Evolutionary conservation across 2,329 filamentous ascomycete genomes (phyloP).

Genomic region (Xylariaceae sp.): DNA sequence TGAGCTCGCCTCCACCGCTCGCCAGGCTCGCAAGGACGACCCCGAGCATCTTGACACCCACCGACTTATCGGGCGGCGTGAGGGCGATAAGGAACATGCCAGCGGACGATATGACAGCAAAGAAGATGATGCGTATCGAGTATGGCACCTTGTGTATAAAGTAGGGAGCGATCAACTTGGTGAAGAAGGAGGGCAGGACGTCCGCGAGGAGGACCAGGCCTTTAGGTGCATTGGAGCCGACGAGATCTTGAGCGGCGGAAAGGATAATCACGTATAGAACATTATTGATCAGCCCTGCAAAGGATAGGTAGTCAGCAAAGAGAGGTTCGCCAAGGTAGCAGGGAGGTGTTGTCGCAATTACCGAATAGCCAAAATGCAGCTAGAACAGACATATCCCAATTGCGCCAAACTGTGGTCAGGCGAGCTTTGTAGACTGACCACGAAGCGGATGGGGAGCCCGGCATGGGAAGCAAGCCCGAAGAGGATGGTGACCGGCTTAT

Average conservation of each 20-base stretch:
- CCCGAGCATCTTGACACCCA: constrained; percentile 72
- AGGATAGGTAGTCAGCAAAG: background rate
- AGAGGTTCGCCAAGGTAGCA: too few relatives aligned
- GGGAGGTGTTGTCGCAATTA: constrained; percentile 35
- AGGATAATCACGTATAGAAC: constrained; percentile 97
- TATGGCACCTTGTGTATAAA: constrained; percentile 89
- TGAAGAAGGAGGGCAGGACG: constrained; percentile 81
- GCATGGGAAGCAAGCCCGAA: constrained; percentile 46
- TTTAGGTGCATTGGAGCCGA: constrained; percentile 80
- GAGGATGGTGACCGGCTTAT: constrained; percentile 22
- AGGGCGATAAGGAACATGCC: constrained; percentile 89
- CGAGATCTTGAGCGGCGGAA: constrained; percentile 89
- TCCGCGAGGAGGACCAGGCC: constrained; percentile 89
- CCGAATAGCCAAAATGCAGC: constrained; percentile 92
- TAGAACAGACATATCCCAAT: constrained; percentile 65
- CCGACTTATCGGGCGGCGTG: constrained; percentile 60
- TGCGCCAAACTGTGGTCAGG: constrained; percentile 56
- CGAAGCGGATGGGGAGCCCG: constrained; percentile 56
- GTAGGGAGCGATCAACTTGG: constrained; percentile 86
- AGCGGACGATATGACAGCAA: constrained; percentile 67
- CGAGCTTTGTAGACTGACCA: constrained; percentile 70
- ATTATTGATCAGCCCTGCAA: constrained; percentile 82
- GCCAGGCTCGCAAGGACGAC: constrained; percentile 81
- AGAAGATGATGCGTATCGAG: constrained; percentile 63
- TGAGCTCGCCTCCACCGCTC: constrained; percentile 82